phyloP scores from a whole-genome alignment of 2,329 filamentous ascomycete genomes.

The Beauveria varroae region DNA sequence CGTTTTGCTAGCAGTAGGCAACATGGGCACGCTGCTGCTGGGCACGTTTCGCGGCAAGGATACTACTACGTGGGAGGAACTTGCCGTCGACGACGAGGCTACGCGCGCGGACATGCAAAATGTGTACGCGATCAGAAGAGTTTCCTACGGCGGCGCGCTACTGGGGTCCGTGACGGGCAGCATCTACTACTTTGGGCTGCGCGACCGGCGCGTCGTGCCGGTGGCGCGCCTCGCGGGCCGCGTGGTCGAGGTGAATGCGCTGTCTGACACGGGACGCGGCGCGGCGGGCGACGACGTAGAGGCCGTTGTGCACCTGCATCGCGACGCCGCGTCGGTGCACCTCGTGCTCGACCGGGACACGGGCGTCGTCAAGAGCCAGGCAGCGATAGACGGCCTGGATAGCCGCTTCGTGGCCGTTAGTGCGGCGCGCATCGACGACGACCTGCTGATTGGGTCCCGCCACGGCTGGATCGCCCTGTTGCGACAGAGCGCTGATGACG shows the following conservation, averaged over 20 bases:
- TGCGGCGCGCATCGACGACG: conserved; percentile 31
- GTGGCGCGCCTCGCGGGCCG: conserved; percentile 38
- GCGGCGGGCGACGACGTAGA: conserved; percentile 15
- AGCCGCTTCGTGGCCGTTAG: conserved; percentile 42
- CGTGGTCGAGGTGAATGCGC: conserved; percentile 41
- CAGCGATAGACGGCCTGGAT: conserved; percentile 32
- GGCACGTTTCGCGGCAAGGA: conserved; percentile 26
- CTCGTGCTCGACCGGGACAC: conserved; percentile 31
- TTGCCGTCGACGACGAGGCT: conserved; percentile 25
- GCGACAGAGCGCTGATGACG: conserved; percentile 15
- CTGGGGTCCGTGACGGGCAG: conserved; percentile 42
- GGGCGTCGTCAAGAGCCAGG: conserved; percentile 21
- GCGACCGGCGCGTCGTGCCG: conserved; percentile 21
- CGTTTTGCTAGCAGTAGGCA: conserved; percentile 49
- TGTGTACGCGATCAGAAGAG: conserved; percentile 40
- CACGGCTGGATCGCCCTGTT: conserved; percentile 39
- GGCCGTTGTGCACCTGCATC: conserved; percentile 40
- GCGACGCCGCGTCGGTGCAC: conserved; percentile 34
- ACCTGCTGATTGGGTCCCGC: conserved; percentile 45
- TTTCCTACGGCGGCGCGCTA: conserved; percentile 31
- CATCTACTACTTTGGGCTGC: conserved; percentile 36
- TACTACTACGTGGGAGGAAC: conserved; percentile 35
- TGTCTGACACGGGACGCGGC: conserved; percentile 18
- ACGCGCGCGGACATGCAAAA: conserved; percentile 32
- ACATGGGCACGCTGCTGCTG: conserved; percentile 51